Evolutionary conservation across 129 eudicot species (phyloP), one percentile per base, ranked within the genome.

Genomic region (Sambucus nigra): DNA sequence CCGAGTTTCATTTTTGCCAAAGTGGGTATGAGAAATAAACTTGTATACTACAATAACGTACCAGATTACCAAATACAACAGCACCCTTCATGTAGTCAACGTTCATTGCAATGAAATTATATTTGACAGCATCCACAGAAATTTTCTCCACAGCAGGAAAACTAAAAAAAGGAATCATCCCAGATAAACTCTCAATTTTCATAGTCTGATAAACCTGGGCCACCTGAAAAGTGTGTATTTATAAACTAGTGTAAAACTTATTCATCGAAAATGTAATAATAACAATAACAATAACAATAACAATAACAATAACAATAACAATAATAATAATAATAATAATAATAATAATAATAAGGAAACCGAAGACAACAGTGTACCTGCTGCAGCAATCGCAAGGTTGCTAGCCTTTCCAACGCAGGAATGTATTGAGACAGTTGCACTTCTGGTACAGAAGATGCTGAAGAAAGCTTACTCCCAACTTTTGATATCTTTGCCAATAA

Each of bases 361-460:
- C n/a, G n/a, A n/a, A n/a, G n/a, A n/a, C n/a, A n/a, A n/a, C n/a
- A n/a, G 18, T 45, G 29, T 39, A 87, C 96, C 94, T 80, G 88
- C 79, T 76, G 94, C 49, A 87, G 83, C 66, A 83, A 63, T 61
- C 96, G 76, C 64, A 82, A 46, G 26, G 94, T 69, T 10, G 96
- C 88, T 2, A 87, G 71, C 63, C 77, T 83, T 49, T 87, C 86
- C 67, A 87, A 42, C 0, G 88, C 72, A 17, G 88, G 80, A 31
- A 83, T 47, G 48, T 76, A 87, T 24, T 72, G 79, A 35, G 79
- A 66, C 59, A 87, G 60, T n/a, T 80, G 93, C 39, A 87, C 85
- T 69, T 87, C 96, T 31, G 94, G 88, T 8, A 87, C 72, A 53
- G 88, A 79, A 29, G 96, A 82, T 17, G 88, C 94, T 49, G 94